These are phyloP conservation scores for Termitomyces sp. DNA, from an alignment of 768 basidiomycete species.

Conservation along the genomic window DNA sequence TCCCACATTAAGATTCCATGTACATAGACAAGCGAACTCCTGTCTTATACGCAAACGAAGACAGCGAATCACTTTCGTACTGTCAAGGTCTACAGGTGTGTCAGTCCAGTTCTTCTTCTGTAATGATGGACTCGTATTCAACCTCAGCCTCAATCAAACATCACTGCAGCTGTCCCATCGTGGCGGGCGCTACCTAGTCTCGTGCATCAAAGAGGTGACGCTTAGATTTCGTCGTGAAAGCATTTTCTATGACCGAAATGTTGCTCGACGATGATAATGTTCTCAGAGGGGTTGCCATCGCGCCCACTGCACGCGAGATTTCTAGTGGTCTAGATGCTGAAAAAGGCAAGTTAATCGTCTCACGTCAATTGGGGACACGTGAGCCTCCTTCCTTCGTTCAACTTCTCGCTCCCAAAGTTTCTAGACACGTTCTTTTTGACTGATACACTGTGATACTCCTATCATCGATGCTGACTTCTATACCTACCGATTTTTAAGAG, in stretches of 20 bases:
- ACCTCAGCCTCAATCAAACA: background rate
- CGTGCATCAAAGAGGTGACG: background rate
- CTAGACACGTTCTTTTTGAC: background rate
- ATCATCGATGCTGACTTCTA: conserved; percentile 7
- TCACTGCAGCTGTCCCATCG: background rate
- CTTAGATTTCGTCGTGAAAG: background rate
- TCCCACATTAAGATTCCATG: background rate
- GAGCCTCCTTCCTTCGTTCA: background rate
- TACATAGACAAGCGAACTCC: background rate
- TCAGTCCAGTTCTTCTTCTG: background rate
- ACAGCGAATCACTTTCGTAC: background rate
- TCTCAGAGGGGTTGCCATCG: background rate
- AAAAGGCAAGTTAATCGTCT: conserved; percentile 9
- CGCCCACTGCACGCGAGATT: background rate
- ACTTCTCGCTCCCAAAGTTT: background rate
- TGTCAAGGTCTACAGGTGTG: background rate
- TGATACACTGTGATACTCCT: background rate
- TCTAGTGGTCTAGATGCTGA: background rate
- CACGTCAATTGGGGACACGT: conserved; percentile 2
- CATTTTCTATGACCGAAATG: background rate
- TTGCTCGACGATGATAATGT: background rate
- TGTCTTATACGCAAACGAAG: background rate
- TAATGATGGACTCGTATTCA: no score
- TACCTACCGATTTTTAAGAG: conserved; percentile 16
- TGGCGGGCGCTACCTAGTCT: background rate